These are phyloP conservation scores for Chrysanthemum lavandulifolium DNA, from an alignment of 129 eudicot genomes.

Conservation along the genomic window DNA sequence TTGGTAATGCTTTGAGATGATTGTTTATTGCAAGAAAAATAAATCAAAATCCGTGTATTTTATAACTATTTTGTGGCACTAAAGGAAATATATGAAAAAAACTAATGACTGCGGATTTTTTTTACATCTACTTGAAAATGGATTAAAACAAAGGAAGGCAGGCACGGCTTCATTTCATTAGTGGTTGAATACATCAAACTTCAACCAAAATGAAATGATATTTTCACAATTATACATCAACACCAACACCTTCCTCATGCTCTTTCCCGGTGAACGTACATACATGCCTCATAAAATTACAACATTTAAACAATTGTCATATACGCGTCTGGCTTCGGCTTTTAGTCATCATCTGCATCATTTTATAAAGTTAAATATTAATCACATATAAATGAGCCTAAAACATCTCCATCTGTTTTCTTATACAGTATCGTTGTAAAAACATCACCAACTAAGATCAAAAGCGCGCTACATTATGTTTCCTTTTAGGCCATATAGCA, in stretches of 20 bases:
- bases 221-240: conserved; percentile 22
- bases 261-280: too few species aligned
- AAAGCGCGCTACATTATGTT: too few species aligned
- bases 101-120: background rate
- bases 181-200: background rate
- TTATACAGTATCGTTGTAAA: background rate
- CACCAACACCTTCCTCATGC: background rate
- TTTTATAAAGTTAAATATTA: background rate
- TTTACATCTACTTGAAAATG: conserved; percentile 15
- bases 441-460: too few species aligned
- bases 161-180: conserved; percentile 13
- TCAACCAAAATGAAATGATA: conserved; percentile 16
- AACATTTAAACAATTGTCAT: conserved; percentile 8
- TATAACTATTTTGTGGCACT: too few species aligned
- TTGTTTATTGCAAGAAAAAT: too few species aligned
- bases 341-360: conserved; percentile 34
- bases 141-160: conserved; percentile 1
- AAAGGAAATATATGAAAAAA: too few species aligned
- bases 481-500: too few species aligned
- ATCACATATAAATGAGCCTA: too few species aligned
- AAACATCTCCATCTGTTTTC: background rate
- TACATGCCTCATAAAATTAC: conserved; percentile 29
- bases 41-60: too few species aligned
- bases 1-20: too few species aligned
- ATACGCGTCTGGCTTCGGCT: background rate